Base-by-base conservation (phyloP, 768 basidiomycete genomes). In the Hysterangium stoloniferum region DNA sequence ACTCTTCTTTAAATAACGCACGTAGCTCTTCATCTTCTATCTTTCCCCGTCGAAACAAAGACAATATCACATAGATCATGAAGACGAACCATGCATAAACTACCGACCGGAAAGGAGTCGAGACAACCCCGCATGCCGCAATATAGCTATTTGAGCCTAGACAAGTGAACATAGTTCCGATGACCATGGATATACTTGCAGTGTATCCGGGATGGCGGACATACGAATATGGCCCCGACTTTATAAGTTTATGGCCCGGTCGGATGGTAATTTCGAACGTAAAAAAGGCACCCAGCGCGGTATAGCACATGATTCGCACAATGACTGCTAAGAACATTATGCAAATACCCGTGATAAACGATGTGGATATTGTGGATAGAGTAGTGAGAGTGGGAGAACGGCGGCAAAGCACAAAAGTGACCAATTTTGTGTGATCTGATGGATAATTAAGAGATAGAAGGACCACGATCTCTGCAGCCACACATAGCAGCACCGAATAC, bases 211-310 rank as follows among this genome's bases (percentile, higher is more conserved):
- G 60, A 37, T 61, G 57, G 8, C 60, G 60, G 9, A 59, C 55
- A 38, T 50, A 34, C 1, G 37, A 8, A 48, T 61, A 61, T 5
- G 57, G 57, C 11, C 58, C 59, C 11, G 27, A 38, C 2, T 44
- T 58, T 37, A 59, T 47, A 15, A 67, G 59, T 45, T 65, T 54
- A 0, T 70, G 68, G 0, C 59, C 6, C n/a, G 54, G 52, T 6
- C 61, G 54, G 22, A 57, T 50, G 15, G 50, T 55, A 35, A 58
- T 47, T 19, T 51, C 43, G 38, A 52, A 57, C 2, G 59, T 57
- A 54, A 57, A 58, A 43, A 55, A 35, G 27, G 12, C 15, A 4
- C 58, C 58, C 20, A 61, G 55, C n/a, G 54, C 34, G 27, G 36
- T 44, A 43, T 54, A 53, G 41, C 56, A 54, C 43, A 20, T 41